Evolutionary conservation across 2,329 filamentous ascomycete species (phyloP).

Genomic region (Penicillium sp.): DNA sequence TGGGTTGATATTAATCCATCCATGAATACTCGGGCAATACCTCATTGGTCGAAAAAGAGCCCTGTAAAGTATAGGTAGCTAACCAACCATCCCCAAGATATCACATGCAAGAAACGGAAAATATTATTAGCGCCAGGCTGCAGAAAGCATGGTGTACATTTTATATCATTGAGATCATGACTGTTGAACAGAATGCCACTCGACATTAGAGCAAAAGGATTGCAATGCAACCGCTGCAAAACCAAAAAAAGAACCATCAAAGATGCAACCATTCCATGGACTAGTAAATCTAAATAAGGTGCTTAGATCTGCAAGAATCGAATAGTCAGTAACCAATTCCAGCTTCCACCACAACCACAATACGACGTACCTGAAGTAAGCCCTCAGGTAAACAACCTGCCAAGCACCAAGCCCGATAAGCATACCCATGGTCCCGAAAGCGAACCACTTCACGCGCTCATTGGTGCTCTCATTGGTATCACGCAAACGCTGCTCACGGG

Average conservation of each 20-base stretch:
- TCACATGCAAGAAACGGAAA: not conserved
- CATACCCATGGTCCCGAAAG: constrained; percentile 88
- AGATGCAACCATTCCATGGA: constrained; percentile 19
- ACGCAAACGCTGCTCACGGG: constrained; percentile 87
- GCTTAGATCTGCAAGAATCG: constrained; percentile 58
- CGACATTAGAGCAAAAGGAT: constrained; percentile 19
- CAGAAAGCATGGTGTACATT: constrained; percentile 22
- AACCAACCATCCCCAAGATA: not conserved
- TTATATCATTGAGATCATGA: constrained; percentile 32
- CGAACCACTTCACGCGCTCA: constrained; percentile 98
- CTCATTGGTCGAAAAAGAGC: not conserved
- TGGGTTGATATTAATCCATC: not conserved
- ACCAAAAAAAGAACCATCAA: constrained; percentile 15
- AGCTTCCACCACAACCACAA: not conserved
- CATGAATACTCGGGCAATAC: not conserved
- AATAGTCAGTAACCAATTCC: constrained; percentile 1
- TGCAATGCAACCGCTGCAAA: constrained; percentile 14
- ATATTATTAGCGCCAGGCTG: constrained; percentile 11
- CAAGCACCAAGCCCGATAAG: constrained; percentile 85
- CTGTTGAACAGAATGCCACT: constrained; percentile 26
- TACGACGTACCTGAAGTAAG: constrained; percentile 77
- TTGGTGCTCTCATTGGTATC: constrained; percentile 99
- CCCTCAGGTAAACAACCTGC: constrained; percentile 96
- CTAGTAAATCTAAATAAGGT: constrained; percentile 57
- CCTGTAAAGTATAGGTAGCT: too few species aligned